Percentiles rank a stretch among this genome's conserved stretches.
Evolutionary conservation across 345 rosid genomes (phyloP).

Genomic region (Ceriops tagal): DNA sequence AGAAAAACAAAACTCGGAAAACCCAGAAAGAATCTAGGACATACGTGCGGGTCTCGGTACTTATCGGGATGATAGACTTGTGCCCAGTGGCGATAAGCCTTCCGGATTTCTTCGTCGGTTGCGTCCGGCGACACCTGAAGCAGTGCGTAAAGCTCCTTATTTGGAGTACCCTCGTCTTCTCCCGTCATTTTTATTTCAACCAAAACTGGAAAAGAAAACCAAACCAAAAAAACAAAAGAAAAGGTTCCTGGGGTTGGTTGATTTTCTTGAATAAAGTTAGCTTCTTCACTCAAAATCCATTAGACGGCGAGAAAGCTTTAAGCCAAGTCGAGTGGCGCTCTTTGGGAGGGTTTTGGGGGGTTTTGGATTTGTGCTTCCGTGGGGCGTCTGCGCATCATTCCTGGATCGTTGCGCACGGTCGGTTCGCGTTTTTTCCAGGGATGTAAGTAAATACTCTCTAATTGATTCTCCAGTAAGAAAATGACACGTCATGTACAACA

Average conservation of each 20-base stretch:
- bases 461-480: too few species aligned
- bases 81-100: slow-evolving; percentile 93
- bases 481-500: not conserved
- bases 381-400: not conserved
- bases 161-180: slow-evolving; percentile 29
- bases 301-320: too few species aligned
- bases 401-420: not conserved
- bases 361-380: not conserved
- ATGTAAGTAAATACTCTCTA: too few species aligned
- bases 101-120: slow-evolving; percentile 82
- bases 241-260: not conserved
- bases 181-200: slow-evolving; percentile 6
- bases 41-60: slow-evolving; percentile 66
- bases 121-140: slow-evolving; percentile 90
- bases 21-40: not conserved
- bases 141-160: slow-evolving; percentile 76
- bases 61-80: slow-evolving; percentile 98
- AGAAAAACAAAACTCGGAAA: not conserved
- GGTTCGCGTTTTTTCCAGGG: not conserved
- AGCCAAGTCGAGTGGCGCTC: too few species aligned
- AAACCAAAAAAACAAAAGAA: not conserved
- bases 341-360: slow-evolving; percentile 7
- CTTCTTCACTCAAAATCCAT: too few species aligned
- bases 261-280: too few species aligned
- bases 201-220: not conserved